These are phyloP conservation scores for Pythium brassicae DNA, from an alignment of 352 stramenopile species.

Conservation along the genomic window DNA sequence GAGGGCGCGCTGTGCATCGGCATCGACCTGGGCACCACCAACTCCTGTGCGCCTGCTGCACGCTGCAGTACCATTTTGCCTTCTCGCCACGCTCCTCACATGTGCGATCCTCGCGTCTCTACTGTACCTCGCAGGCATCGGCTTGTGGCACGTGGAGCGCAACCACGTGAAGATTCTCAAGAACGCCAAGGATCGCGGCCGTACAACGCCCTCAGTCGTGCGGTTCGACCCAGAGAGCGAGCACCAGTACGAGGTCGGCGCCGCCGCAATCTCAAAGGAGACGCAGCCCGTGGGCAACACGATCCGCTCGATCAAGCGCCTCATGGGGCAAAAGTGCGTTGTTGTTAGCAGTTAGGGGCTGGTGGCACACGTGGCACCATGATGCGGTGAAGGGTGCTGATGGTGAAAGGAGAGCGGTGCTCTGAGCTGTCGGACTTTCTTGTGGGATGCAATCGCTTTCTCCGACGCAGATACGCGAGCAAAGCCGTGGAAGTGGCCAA, in stretches of 20 bases:
- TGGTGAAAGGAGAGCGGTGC: too few relatives aligned
- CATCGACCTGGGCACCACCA: conserved; percentile 99
- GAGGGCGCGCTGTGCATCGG: conserved; percentile 88
- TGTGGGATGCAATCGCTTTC: too few relatives aligned
- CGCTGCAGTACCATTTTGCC: background rate
- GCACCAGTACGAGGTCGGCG: conserved; percentile 41
- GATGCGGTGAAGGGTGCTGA: too few relatives aligned
- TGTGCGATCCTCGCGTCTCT: background rate
- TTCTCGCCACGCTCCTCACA: background rate
- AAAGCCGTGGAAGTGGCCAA: conserved; percentile 54
- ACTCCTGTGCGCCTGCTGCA: conserved; percentile 87
- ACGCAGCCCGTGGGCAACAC: conserved; percentile 62
- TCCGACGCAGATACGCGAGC: conserved; percentile 30
- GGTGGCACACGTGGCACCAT: background rate
- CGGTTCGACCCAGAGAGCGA: conserved; percentile 54
- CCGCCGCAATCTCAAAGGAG: conserved; percentile 46
- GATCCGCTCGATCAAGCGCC: conserved; percentile 74
- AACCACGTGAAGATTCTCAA: conserved; percentile 87
- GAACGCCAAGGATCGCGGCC: conserved; percentile 48
- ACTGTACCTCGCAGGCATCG: conserved; percentile 48
- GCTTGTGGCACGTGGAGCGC: conserved; percentile 74
- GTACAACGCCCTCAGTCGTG: conserved; percentile 80
- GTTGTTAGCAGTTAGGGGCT: background rate
- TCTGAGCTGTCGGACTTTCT: too few relatives aligned
- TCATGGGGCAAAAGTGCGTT: conserved; percentile 61